Evolutionary conservation across 2,329 filamentous ascomycete genomes (phyloP), one percentile per base, ranked within the genome.

Genomic region (Mycocentrospora acerina): DNA sequence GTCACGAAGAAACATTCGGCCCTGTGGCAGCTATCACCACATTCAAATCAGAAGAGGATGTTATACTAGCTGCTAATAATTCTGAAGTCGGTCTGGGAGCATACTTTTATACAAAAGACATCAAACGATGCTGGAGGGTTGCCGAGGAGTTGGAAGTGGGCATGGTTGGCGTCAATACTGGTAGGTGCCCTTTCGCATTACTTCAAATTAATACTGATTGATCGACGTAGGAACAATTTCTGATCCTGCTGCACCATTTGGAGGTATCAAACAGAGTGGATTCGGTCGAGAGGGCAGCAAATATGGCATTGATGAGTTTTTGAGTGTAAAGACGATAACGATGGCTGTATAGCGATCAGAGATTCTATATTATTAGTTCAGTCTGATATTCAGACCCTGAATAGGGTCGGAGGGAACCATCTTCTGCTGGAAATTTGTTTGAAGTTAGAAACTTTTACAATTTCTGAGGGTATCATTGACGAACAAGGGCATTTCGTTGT

Each of bases 41-140:
- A 24, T 85, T 85, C 48, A 74, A 81, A 13, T 78, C 73, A 0
- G 81, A 85, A 46, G 77, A 81, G 1, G 77, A 85, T 51, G 81
- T 70, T 4, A 73, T 83, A 2, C 55, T 68, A 29, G 51, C 64
- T 29, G 79, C 80, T 1, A 83, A 83, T 46, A 71, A 76, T 29
- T 80, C 77, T 35, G 17, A 69, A 65, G 37, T 78, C 82, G 74
- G 80, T 7, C 27, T 45, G 2, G 71, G 35, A 12, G 31, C 22
- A 2, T 45, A 44, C 29, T 33, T 51, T 22, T 45, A 42, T 19
- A 32, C 44, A 1, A 24, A 24, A 11, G 36, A 49, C 25, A 31
- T 51, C 1, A 24, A 29, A 4, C 33, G 46, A 4, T 24, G 33
- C 3, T 29, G 31, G 37, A 41, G 45, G 8, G 28, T 57, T 3